Conservation (phyloP, 306 rosid genomes). For the Gillenia trifoliata region DNA sequence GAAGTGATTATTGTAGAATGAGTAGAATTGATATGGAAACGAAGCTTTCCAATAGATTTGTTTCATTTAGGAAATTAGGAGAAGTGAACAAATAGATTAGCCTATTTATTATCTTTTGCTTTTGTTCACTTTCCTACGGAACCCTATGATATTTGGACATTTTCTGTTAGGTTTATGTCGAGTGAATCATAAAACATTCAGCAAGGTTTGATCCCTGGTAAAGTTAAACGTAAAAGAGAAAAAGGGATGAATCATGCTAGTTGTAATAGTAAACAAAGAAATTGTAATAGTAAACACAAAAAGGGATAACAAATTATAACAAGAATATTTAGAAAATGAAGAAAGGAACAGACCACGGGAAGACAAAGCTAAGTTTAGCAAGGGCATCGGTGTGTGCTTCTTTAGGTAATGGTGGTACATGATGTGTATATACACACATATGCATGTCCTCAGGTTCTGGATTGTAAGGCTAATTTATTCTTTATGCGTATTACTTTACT, state of each 20-base stretch:
- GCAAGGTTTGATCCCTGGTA: background rate
- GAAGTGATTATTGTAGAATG: background rate
- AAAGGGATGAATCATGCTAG: background rate
- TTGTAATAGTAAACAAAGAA: background rate
- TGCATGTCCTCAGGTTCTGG: background rate
- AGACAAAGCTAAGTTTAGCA: background rate
- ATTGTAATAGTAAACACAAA: background rate
- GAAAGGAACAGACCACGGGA: background rate
- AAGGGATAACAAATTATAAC: background rate
- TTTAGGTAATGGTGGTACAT: background rate
- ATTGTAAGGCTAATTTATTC: background rate
- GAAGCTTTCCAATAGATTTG: background rate
- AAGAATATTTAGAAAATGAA: background rate
- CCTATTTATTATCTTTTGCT: background rate
- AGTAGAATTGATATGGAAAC: background rate
- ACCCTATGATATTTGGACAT: background rate
- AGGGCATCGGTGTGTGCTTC: background rate
- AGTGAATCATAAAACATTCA: background rate
- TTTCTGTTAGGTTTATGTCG: background rate
- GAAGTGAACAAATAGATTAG: background rate
- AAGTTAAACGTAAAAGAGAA: background rate
- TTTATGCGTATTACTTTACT: background rate
- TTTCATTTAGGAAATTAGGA: background rate
- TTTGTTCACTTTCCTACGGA: background rate
- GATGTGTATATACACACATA: background rate